A percentile compares a stretch with the other conserved stretches of the same genome.
Evolutionary conservation across 139 green algal genomes (phyloP).

Genomic region (Eudorina sp.): DNA sequence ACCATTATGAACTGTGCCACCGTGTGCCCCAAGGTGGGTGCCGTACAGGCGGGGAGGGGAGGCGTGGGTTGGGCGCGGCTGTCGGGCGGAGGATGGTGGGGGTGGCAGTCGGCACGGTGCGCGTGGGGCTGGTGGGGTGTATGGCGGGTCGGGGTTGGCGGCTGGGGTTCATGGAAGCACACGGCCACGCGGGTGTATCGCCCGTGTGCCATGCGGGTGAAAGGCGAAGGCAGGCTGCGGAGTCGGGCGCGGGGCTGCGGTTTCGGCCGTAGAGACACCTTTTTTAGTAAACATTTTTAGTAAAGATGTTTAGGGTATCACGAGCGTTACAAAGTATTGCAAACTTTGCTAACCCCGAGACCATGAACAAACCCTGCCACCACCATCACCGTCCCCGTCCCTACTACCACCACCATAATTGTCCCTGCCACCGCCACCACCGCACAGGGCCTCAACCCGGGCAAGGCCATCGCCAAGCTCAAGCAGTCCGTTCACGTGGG

Average conservation of each 20-base stretch:
- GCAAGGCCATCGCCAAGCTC: conserved; percentile 96
- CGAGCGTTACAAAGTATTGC: too few species aligned
- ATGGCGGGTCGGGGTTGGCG: not conserved
- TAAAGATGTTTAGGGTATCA: too few species aligned
- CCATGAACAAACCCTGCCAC: not conserved
- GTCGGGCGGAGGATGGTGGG: too few species aligned
- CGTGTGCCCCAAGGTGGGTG: conserved; percentile 78
- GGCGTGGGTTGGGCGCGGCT: not conserved
- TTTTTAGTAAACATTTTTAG: too few species aligned
- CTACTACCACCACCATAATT: not conserved
- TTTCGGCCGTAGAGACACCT: not conserved
- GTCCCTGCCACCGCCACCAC: not conserved
- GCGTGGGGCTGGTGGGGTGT: too few species aligned
- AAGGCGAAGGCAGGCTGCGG: too few species aligned
- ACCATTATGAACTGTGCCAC: conserved; percentile 97
- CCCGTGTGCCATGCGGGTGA: not conserved
- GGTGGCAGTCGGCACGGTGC: too few species aligned
- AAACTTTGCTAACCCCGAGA: not conserved
- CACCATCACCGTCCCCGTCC: not conserved
- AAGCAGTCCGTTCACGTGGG: conserved; percentile 89
- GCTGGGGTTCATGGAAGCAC: not conserved
- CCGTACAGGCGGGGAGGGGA: not conserved
- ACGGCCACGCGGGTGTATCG: too few species aligned
- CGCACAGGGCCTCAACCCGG: conserved; percentile 91
- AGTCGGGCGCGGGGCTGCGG: not conserved